Evolutionary conservation across 208 protist genomes (phyloP).

Genomic region (Kentomonas sorsogonicus): DNA sequence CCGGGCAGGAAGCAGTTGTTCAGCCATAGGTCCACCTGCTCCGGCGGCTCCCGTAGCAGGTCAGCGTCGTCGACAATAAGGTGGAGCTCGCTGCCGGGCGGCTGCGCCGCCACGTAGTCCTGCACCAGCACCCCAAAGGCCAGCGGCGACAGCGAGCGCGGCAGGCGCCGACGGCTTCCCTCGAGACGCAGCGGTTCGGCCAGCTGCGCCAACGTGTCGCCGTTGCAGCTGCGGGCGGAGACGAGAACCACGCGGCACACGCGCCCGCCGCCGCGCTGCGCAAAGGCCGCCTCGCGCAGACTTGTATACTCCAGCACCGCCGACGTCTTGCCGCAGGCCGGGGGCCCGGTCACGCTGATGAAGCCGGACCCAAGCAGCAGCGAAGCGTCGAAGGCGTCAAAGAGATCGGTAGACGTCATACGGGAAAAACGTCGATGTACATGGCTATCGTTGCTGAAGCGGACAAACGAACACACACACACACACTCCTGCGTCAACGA

Average conservation of each 20-base stretch:
- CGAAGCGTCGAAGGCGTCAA: conserved; percentile 69
- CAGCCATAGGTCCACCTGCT: conserved; percentile 47
- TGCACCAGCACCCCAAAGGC: conserved; percentile 48
- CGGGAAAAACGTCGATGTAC: too few relatives aligned
- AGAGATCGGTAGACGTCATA: conserved; percentile 15
- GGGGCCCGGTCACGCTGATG: conserved; percentile 66
- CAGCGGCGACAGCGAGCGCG: conserved; percentile 17
- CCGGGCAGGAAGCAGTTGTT: conserved; percentile 26
- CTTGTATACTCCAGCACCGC: conserved; percentile 49
- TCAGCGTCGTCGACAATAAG: conserved; percentile 83
- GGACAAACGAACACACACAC: conserved; percentile 1
- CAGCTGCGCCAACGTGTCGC: conserved; percentile 23
- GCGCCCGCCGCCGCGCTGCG: conserved; percentile 4
- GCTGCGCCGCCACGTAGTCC: conserved; percentile 41
- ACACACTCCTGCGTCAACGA: too few relatives aligned
- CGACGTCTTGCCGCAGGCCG: conserved; percentile 74
- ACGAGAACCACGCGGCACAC: conserved; percentile 40
- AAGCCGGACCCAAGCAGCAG: conserved; percentile 72
- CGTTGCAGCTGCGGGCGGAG: conserved; percentile 22
- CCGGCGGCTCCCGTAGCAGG: conserved; percentile 31
- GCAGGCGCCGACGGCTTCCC: conserved; percentile 9
- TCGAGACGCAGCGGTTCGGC: conserved; percentile 19
- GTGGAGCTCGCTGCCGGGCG: conserved; percentile 64
- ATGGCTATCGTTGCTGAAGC: too few relatives aligned
- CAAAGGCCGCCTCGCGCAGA: conserved; percentile 38